Evolutionary conservation across 2,329 filamentous ascomycete genomes (phyloP).

Genomic region (Pseudogymnoascus sp.): DNA sequence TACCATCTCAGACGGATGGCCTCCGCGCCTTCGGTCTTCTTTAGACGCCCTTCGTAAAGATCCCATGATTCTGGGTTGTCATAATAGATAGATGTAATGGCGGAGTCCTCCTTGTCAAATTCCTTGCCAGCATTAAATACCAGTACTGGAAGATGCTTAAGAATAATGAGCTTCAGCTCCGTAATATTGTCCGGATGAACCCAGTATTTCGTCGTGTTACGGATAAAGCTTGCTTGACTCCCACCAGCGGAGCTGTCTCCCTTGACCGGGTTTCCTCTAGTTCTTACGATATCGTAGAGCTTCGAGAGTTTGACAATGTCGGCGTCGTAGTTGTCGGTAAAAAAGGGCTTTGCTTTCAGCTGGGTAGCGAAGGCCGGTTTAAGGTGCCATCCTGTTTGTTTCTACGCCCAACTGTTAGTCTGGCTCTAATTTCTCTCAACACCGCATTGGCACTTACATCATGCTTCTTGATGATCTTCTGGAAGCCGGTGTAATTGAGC

Average conservation of each 20-base stretch:
- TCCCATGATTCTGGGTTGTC: slow-evolving; percentile 94
- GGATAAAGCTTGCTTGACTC: slow-evolving; percentile 87
- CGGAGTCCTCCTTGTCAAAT: slow-evolving; percentile 81
- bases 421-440: background rate
- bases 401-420: slow-evolving; percentile 43
- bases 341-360: slow-evolving; percentile 94
- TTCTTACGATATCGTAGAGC: slow-evolving; percentile 90
- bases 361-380: slow-evolving; percentile 93
- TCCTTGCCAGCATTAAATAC: slow-evolving; percentile 98
- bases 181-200: slow-evolving; percentile 98
- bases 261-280: slow-evolving; percentile 83
- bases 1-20: slow-evolving; percentile 97
- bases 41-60: slow-evolving; percentile 84
- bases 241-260: slow-evolving; percentile 90
- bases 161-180: slow-evolving; percentile 92
- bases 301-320: slow-evolving; percentile 92
- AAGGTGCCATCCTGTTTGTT: slow-evolving; percentile 88
- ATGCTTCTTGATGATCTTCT: slow-evolving; percentile 99
- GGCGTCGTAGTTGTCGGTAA: slow-evolving; percentile 96
- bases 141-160: slow-evolving; percentile 93
- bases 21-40: slow-evolving; percentile 97
- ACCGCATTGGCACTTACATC: slow-evolving; percentile 55
- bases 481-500: slow-evolving; percentile 97
- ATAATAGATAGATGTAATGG: slow-evolving; percentile 97
- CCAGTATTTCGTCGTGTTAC: slow-evolving; percentile 99